Evolutionary conservation across 164 flowering plant species (phyloP).

Genomic region (Annona squamosa): DNA sequence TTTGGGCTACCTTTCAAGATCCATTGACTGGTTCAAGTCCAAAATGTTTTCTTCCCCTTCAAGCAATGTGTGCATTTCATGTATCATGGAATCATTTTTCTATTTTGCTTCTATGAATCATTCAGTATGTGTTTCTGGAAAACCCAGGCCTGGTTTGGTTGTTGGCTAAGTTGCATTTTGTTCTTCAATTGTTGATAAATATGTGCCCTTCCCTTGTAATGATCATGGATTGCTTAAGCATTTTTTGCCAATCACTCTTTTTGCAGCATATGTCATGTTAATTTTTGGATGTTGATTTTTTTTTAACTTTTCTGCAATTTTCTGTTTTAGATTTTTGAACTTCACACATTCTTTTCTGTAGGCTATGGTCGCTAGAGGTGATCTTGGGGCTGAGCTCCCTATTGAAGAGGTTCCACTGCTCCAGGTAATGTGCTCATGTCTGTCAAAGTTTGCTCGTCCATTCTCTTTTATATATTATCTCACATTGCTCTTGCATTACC

Average conservation of each 20-base stretch:
- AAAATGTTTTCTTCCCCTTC: no score
- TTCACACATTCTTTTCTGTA: conserved; percentile 1
- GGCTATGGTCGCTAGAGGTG: conserved; percentile 21
- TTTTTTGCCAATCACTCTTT: background rate
- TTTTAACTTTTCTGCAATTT: no score
- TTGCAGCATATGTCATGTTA: background rate
- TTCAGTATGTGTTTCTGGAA: background rate
- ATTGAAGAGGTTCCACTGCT: conserved; percentile 18
- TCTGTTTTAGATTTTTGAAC: background rate
- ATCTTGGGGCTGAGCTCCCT: conserved; percentile 20
- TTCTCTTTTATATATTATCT: background rate
- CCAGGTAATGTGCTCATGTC: conserved; percentile 4
- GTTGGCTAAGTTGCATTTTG: background rate
- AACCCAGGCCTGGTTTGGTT: background rate
- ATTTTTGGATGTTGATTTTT: background rate
- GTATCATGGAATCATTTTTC: no score
- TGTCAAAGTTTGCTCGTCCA: background rate
- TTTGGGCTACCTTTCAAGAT: background rate
- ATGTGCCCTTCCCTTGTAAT: background rate
- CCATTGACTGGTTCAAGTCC: background rate
- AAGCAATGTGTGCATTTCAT: no score
- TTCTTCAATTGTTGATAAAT: background rate
- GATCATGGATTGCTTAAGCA: background rate
- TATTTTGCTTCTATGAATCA: background rate
- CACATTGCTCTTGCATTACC: background rate